phyloP scores from a whole-genome alignment of 1,284 basidiomycete genomes.

The Xerocomus alliaceus region DNA sequence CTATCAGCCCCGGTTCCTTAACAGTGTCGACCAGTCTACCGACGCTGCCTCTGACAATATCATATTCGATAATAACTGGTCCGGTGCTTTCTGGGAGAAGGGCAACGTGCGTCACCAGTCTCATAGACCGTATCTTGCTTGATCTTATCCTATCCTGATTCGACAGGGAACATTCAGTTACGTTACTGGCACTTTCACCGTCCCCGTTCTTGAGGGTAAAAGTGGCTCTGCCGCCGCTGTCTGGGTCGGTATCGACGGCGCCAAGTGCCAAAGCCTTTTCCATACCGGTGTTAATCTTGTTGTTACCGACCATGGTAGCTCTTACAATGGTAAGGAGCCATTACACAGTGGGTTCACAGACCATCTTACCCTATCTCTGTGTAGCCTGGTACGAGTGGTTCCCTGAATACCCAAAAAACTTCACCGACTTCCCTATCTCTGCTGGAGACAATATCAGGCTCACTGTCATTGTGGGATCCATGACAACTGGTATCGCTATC shows the following conservation, averaged over 20 bases:
- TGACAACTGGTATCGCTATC: not conserved
- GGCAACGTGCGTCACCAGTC: no score
- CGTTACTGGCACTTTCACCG: no score
- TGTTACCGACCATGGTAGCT: not conserved
- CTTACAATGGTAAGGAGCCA: not conserved
- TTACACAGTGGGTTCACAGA: not conserved
- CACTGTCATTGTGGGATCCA: not conserved
- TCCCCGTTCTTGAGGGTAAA: no score
- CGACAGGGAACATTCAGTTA: no score
- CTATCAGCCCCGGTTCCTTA: not conserved
- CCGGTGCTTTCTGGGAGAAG: not conserved
- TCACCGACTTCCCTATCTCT: constrained; percentile 7
- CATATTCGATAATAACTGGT: no score
- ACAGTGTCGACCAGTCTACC: not conserved
- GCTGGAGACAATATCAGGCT: constrained; percentile 19
- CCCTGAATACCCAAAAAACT: not conserved
- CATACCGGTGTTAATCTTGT: not conserved
- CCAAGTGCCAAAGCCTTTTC: no score
- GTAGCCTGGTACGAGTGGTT: constrained; percentile 9
- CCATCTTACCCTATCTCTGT: not conserved
- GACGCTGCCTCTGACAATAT: not conserved
- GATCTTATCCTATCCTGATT: no score
- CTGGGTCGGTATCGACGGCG: no score
- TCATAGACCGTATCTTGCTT: no score
- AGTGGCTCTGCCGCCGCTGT: no score